A percentile compares a stretch with the other conserved stretches of the same genome.
Conservation (phyloP, 495 filamentous ascomycete genomes). For the Elaphomyces granulatus region DNA sequence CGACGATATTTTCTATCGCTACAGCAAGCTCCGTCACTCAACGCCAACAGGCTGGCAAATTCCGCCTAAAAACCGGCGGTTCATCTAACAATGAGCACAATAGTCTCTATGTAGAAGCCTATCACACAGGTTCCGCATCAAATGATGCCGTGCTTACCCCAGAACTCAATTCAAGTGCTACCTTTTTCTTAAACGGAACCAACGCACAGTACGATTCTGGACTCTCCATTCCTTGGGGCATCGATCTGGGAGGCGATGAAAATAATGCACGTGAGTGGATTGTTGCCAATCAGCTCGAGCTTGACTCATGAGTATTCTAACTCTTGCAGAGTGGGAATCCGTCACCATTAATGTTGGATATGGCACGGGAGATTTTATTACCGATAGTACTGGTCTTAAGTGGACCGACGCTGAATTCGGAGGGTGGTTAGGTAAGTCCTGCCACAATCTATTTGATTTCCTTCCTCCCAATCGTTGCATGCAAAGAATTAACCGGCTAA, state of each 20-base stretch:
- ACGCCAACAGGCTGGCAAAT: slow-evolving; percentile 9
- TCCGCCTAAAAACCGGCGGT: slow-evolving; percentile 30
- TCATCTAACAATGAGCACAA: slow-evolving; percentile 21
- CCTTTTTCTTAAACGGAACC: slow-evolving; percentile 30
- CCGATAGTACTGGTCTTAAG: slow-evolving; percentile 22
- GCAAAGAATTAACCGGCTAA: background rate
- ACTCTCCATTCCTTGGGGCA: slow-evolving; percentile 24
- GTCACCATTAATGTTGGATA: slow-evolving; percentile 29
- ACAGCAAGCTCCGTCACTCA: background rate
- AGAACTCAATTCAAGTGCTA: slow-evolving; percentile 13
- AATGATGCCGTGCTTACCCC: slow-evolving; percentile 30
- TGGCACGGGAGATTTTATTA: slow-evolving; percentile 24
- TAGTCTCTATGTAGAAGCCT: slow-evolving; percentile 32
- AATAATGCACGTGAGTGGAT: slow-evolving; percentile 22
- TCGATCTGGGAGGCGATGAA: slow-evolving; percentile 15
- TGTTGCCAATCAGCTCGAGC: slow-evolving; percentile 1
- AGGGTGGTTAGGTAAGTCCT: slow-evolving; percentile 38
- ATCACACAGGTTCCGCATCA: slow-evolving; percentile 35
- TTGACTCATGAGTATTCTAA: background rate
- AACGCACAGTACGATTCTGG: slow-evolving; percentile 22
- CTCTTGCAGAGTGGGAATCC: slow-evolving; percentile 24
- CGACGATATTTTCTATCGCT: background rate
- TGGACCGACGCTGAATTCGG: slow-evolving; percentile 29
- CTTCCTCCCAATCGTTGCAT: background rate
- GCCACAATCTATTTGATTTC: background rate